Percentiles rank a stretch among this genome's conserved stretches.
These are phyloP conservation scores for Gynandropsis gynandra DNA, from an alignment of 345 rosid genomes.

Conservation along the genomic window DNA sequence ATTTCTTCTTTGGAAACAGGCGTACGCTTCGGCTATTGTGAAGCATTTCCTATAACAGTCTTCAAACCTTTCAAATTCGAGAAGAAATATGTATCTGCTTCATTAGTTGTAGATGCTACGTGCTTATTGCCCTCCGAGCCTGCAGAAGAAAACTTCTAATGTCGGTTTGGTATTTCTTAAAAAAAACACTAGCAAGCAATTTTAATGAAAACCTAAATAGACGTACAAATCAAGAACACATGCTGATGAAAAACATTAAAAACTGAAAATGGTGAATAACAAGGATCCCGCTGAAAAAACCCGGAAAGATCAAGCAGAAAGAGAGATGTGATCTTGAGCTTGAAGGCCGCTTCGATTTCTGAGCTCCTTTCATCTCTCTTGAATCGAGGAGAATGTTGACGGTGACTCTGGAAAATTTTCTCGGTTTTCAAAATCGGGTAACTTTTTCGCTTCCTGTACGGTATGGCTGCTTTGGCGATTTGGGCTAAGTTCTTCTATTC, in stretches of 20 bases:
- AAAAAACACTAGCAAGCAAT: background rate
- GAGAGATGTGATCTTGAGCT: slow-evolving; percentile 26
- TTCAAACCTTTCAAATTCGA: slow-evolving; percentile 37
- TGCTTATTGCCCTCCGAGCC: slow-evolving; percentile 37
- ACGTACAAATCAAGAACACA: background rate
- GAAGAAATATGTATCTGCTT: slow-evolving; percentile 45
- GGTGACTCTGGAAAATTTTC: slow-evolving; percentile 17
- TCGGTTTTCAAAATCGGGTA: slow-evolving; percentile 9
- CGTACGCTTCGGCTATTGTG: slow-evolving; percentile 74
- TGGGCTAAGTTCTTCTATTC: slow-evolving; percentile 12
- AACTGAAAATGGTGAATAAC: slow-evolving; percentile 5
- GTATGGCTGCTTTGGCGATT: background rate
- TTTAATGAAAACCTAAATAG: slow-evolving; percentile 7
- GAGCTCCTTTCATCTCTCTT: slow-evolving; percentile 46
- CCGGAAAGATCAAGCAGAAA: too few species aligned
- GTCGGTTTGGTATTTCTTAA: too few species aligned
- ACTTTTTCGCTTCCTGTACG: background rate
- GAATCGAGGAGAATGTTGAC: slow-evolving; percentile 18
- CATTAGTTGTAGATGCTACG: slow-evolving; percentile 27
- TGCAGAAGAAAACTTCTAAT: slow-evolving; percentile 27
- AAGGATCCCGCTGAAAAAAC: background rate
- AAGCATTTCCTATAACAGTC: slow-evolving; percentile 72
- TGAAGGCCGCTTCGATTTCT: slow-evolving; percentile 58
- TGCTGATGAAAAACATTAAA: background rate
- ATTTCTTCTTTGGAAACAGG: slow-evolving; percentile 78